These are phyloP conservation scores for Erythrobasidium hasegawianum DNA, from an alignment of 1,284 basidiomycete genomes.

Conservation along the genomic window DNA sequence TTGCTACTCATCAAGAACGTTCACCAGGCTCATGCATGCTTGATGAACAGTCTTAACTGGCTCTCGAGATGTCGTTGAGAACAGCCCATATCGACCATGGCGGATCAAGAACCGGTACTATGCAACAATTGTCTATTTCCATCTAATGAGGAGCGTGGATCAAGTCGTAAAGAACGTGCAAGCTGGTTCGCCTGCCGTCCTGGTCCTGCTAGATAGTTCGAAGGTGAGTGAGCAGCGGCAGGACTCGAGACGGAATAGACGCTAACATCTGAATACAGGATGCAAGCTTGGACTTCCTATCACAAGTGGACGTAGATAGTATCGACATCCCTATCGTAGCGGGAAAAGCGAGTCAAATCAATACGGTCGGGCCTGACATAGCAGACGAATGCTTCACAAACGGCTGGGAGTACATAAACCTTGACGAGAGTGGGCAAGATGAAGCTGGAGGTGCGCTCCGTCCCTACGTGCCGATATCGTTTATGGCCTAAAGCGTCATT, in stretches of 20 bases:
- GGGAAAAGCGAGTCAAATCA: background rate
- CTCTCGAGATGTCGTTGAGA: background rate
- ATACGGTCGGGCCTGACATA: background rate
- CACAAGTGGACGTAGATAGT: background rate
- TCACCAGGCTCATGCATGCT: too few relatives aligned
- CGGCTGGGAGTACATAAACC: constrained; percentile 28
- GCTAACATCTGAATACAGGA: background rate
- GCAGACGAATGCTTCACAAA: constrained; percentile 16
- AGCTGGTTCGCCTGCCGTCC: constrained; percentile 9
- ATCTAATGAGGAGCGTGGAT: constrained; percentile 7
- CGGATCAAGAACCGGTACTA: constrained; percentile 31
- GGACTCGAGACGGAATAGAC: background rate
- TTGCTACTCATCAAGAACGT: too few relatives aligned
- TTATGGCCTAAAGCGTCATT: too few relatives aligned
- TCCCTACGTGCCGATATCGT: background rate
- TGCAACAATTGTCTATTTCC: constrained; percentile 21
- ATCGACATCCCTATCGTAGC: constrained; percentile 27
- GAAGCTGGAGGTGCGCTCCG: constrained; percentile 12
- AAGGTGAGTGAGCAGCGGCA: background rate
- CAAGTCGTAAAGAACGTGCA: constrained; percentile 15
- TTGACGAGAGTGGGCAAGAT: constrained; percentile 13
- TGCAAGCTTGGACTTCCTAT: background rate
- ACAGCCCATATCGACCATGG: constrained; percentile 12
- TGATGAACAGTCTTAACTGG: constrained; percentile 9
- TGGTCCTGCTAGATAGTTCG: constrained; percentile 25